These are phyloP conservation scores for Diutina neorugosa DNA, from an alignment of 1,139 yeast species.

Conservation along the genomic window DNA sequence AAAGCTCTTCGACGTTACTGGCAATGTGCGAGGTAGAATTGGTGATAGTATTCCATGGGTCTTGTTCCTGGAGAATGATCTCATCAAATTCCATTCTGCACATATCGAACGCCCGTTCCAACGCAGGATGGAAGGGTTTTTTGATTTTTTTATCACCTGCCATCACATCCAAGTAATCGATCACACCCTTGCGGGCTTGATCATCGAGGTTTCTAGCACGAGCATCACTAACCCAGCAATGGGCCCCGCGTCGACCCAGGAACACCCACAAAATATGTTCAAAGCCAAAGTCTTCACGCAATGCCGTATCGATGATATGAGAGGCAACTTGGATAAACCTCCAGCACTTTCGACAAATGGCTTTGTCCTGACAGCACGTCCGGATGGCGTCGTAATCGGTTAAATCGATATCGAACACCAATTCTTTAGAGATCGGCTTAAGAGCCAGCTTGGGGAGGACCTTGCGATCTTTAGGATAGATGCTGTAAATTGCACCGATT, in stretches of 20 bases:
- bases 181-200: slow-evolving; percentile 57
- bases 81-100: slow-evolving; percentile 53
- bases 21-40: slow-evolving; percentile 11
- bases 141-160: slow-evolving; percentile 44
- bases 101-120: slow-evolving; percentile 61
- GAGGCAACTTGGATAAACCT: slow-evolving; percentile 83
- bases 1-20: slow-evolving; percentile 38
- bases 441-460: slow-evolving; percentile 66
- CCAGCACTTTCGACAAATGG: slow-evolving; percentile 89
- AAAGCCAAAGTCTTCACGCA: slow-evolving; percentile 85
- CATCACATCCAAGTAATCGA: slow-evolving; percentile 73
- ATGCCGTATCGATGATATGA: slow-evolving; percentile 55
- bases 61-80: slow-evolving; percentile 66
- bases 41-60: slow-evolving; percentile 46
- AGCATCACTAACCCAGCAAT: slow-evolving; percentile 92
- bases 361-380: slow-evolving; percentile 84
- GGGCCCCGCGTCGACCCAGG: slow-evolving; percentile 98
- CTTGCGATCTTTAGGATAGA: slow-evolving; percentile 78
- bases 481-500: slow-evolving; percentile 83
- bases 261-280: slow-evolving; percentile 85
- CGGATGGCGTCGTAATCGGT: slow-evolving; percentile 92
- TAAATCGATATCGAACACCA: slow-evolving; percentile 93
- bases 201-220: slow-evolving; percentile 72
- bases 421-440: slow-evolving; percentile 74
- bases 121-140: slow-evolving; percentile 85